Percentiles rank a stretch among this genome's conserved stretches.
phyloP scores from a whole-genome alignment of 495 filamentous ascomycete species.

The Penicillium ucsense region DNA sequence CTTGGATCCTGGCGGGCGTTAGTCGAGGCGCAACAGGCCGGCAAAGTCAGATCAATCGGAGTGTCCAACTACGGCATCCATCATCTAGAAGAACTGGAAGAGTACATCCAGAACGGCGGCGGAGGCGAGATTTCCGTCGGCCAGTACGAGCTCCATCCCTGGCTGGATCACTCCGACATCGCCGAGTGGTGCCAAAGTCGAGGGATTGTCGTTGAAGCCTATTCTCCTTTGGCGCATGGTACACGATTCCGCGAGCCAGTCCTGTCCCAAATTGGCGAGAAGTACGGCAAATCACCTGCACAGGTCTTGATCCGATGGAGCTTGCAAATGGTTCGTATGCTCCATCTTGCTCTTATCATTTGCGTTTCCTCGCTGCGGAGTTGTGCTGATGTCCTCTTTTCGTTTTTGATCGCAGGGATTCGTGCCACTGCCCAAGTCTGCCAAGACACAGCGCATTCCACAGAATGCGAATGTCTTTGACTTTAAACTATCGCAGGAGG shows the following conservation, averaged over 20 bases:
- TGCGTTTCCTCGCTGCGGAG: no score
- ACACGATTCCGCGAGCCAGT: conserved; percentile 51
- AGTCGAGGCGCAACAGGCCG: conserved; percentile 42
- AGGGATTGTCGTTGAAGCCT: conserved; percentile 66
- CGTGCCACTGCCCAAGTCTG: conserved; percentile 55
- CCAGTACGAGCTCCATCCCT: conserved; percentile 85
- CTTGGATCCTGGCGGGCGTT: conserved; percentile 42
- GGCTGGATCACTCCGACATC: conserved; percentile 66
- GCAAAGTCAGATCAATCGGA: conserved; percentile 40
- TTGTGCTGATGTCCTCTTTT: no score
- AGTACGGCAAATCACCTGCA: conserved; percentile 62
- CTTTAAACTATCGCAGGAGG: conserved; percentile 59
- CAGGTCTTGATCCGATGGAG: conserved; percentile 82
- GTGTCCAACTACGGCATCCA: conserved; percentile 49
- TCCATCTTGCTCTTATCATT: no score
- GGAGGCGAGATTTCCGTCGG: conserved; percentile 72
- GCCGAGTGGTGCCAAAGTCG: conserved; percentile 61
- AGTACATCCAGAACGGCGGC: conserved; percentile 59
- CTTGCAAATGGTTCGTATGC: conserved; percentile 50
- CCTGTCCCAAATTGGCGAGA: conserved; percentile 49
- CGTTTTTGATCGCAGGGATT: conserved; percentile 29
- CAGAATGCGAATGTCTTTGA: conserved; percentile 74
- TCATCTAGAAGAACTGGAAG: conserved; percentile 54
- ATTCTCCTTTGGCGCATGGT: conserved; percentile 65
- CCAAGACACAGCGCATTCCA: conserved; percentile 45